A percentile compares a stretch with the other conserved stretches of the same genome.
Evolutionary conservation across 139 green algal genomes (phyloP).

Genomic region (Chlorella sp.): DNA sequence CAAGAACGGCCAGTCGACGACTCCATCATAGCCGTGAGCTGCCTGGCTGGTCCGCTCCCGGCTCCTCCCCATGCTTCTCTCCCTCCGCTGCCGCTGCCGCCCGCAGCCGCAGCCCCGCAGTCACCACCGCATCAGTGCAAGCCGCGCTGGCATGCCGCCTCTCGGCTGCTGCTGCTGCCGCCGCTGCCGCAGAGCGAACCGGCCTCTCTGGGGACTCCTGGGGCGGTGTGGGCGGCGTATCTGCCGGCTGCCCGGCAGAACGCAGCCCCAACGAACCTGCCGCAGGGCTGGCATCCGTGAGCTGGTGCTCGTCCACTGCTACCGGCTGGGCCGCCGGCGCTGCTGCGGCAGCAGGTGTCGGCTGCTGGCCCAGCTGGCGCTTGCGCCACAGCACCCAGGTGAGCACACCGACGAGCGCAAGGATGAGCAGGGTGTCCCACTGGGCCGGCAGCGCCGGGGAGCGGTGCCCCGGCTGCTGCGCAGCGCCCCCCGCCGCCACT

Average conservation of each 20-base stretch:
- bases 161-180: not conserved
- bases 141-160: too few relatives aligned
- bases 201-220: too few relatives aligned
- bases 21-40: too few relatives aligned
- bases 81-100: not conserved
- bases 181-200: too few relatives aligned
- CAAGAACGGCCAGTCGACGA: too few relatives aligned
- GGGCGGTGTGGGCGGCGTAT: too few relatives aligned
- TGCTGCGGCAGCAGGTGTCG: not conserved
- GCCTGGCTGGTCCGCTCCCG: too few relatives aligned
- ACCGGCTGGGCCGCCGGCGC: not conserved
- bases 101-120: not conserved
- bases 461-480: not conserved
- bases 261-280: too few relatives aligned
- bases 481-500: too few relatives aligned
- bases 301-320: not conserved
- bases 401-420: not conserved
- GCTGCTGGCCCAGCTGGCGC: slow-evolving; percentile 1
- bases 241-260: too few relatives aligned
- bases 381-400: slow-evolving; percentile 36
- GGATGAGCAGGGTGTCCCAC: slow-evolving; percentile 13
- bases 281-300: too few relatives aligned
- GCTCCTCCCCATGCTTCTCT: not conserved
- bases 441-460: not conserved
- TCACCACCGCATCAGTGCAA: not conserved